Evolutionary conservation across 495 filamentous ascomycete genomes (phyloP).

Genomic region (Massariosphaeria phaeospora): DNA sequence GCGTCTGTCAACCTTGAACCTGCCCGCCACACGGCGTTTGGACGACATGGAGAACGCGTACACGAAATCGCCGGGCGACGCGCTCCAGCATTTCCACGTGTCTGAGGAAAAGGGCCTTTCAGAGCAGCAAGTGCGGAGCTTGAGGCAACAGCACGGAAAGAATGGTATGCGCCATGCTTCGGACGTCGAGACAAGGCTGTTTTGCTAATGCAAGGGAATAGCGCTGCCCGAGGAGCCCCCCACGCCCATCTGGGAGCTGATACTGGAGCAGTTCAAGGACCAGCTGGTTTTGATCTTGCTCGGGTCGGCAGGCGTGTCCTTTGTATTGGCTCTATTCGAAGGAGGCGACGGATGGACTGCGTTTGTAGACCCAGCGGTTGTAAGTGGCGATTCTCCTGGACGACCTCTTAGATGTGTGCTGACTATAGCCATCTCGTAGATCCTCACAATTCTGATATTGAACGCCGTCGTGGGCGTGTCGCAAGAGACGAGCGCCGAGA

Average conservation of each 20-base stretch:
- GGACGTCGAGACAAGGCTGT: neutral
- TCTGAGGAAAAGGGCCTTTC: slow-evolving; percentile 63
- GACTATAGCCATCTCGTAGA: slow-evolving; percentile 48
- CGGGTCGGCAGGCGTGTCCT: slow-evolving; percentile 89
- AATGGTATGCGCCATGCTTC: slow-evolving; percentile 66
- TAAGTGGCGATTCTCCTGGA: slow-evolving; percentile 44
- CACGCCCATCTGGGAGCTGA: slow-evolving; percentile 93
- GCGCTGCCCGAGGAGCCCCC: slow-evolving; percentile 93
- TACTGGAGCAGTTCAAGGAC: slow-evolving; percentile 98
- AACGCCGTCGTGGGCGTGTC: slow-evolving; percentile 97
- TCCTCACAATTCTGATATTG: slow-evolving; percentile 92
- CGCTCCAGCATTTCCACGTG: slow-evolving; percentile 67
- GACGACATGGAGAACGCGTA: slow-evolving; percentile 75
- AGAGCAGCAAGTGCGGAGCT: slow-evolving; percentile 59
- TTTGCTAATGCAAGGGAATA: slow-evolving; percentile 41
- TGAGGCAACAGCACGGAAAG: slow-evolving; percentile 65
- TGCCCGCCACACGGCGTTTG: neutral
- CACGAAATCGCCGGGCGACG: slow-evolving; percentile 59
- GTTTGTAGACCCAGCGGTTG: slow-evolving; percentile 96
- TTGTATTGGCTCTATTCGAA: slow-evolving; percentile 89
- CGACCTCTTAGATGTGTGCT: slow-evolving; percentile 1
- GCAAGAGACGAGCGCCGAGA: slow-evolving; percentile 97
- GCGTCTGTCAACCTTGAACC: slow-evolving; percentile 1
- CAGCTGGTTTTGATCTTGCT: slow-evolving; percentile 95
- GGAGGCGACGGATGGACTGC: slow-evolving; percentile 90